Percentiles rank a stretch among this genome's conserved stretches.
phyloP scores from a whole-genome alignment of 495 filamentous ascomycete species.

The Corynascus novoguineensis region DNA sequence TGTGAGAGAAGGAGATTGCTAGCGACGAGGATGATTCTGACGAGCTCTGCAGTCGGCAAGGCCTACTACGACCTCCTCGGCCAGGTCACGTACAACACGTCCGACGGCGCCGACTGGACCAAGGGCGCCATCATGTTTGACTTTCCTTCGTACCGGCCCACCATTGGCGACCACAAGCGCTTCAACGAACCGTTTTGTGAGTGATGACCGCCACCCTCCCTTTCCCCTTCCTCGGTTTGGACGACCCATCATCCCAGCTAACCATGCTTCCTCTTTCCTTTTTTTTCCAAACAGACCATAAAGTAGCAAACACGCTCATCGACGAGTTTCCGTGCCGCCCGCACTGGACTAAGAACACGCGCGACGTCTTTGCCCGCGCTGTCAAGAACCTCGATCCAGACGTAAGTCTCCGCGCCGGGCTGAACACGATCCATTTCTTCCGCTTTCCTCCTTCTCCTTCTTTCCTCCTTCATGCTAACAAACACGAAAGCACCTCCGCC shows the following conservation, averaged over 20 bases:
- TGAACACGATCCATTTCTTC: not conserved
- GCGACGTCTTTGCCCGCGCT: slow-evolving; percentile 40
- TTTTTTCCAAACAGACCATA: too few species aligned
- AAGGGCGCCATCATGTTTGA: slow-evolving; percentile 51
- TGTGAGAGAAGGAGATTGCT: too few species aligned
- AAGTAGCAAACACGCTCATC: slow-evolving; percentile 42
- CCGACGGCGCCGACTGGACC: slow-evolving; percentile 41
- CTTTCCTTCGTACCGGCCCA: slow-evolving; percentile 43
- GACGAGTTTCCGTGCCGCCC: slow-evolving; percentile 45
- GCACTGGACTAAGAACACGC: slow-evolving; percentile 50
- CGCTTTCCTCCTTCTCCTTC: too few species aligned
- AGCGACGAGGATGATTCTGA: too few species aligned
- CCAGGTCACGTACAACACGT: slow-evolving; percentile 44
- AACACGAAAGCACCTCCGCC: slow-evolving; percentile 32
- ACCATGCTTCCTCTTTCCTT: too few species aligned
- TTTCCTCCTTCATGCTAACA: too few species aligned
- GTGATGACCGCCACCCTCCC: too few species aligned
- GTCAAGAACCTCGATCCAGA: slow-evolving; percentile 43
- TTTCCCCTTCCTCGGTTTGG: too few species aligned
- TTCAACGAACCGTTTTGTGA: slow-evolving; percentile 48
- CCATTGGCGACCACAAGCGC: slow-evolving; percentile 40
- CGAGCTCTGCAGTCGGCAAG: slow-evolving; percentile 30
- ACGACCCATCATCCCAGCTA: too few species aligned
- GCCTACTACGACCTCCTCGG: slow-evolving; percentile 45
- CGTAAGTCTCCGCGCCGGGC: slow-evolving; percentile 16